phyloP scores from a whole-genome alignment of 108 stramenopile species.

The Thalassiosira profunda region DNA sequence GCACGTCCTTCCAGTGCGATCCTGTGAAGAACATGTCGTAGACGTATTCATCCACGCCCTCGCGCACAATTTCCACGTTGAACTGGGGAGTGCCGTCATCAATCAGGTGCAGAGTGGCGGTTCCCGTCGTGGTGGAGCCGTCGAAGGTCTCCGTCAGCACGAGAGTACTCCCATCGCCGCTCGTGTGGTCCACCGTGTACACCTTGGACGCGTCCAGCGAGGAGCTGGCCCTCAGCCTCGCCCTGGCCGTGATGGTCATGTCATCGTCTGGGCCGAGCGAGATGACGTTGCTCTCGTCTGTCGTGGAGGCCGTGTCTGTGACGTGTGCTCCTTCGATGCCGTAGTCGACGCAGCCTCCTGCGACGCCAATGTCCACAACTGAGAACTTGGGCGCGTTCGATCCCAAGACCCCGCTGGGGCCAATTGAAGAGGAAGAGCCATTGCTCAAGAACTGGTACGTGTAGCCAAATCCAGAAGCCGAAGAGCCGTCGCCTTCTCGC shows the following conservation, averaged over 20 bases:
- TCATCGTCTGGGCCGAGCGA: constrained; percentile 1
- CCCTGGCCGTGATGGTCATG: constrained; percentile 24
- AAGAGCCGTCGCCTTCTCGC: constrained; percentile 62
- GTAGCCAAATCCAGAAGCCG: constrained; percentile 72
- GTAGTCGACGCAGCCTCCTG: constrained; percentile 68
- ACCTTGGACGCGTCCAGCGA: constrained; percentile 39
- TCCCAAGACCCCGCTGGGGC: constrained; percentile 59
- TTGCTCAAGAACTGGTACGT: constrained; percentile 52
- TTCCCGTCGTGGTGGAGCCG: constrained; percentile 20
- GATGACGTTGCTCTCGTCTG: constrained; percentile 45
- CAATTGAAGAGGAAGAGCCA: constrained; percentile 28
- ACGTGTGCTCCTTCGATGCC: constrained; percentile 51
- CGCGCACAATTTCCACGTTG: constrained; percentile 22
- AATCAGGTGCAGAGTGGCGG: constrained; percentile 31
- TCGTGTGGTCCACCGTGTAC: constrained; percentile 45
- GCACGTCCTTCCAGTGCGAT: constrained; percentile 61
- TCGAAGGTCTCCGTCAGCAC: constrained; percentile 41
- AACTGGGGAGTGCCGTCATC: constrained; percentile 51
- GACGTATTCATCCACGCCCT: constrained; percentile 64
- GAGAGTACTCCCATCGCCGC: constrained; percentile 28
- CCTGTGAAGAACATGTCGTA: constrained; percentile 82
- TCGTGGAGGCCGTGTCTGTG: constrained; percentile 45
- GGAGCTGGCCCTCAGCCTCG: constrained; percentile 31
- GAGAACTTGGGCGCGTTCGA: constrained; percentile 55
- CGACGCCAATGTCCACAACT: constrained; percentile 50